phyloP scores from a whole-genome alignment of 768 basidiomycete species.

The Punctularia strigosozonata region DNA sequence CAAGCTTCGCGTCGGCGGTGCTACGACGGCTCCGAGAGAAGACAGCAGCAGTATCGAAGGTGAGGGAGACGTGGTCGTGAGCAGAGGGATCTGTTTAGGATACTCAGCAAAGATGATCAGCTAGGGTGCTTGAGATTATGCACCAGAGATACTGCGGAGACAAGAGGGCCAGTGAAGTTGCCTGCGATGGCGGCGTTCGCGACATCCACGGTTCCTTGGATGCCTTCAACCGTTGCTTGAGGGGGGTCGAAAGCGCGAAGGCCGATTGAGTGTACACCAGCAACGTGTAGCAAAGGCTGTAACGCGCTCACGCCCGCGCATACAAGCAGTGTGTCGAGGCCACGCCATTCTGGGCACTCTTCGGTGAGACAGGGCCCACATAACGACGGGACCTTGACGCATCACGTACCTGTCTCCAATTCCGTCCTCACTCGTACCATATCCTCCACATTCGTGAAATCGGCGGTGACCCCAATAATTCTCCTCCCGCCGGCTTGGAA shows the following conservation, averaged over 20 bases:
- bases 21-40: slow-evolving; percentile 66
- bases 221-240: slow-evolving; percentile 38
- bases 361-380: background rate
- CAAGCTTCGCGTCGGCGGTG: slow-evolving; percentile 76
- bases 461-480: slow-evolving; percentile 42
- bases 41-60: slow-evolving; percentile 76
- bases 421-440: slow-evolving; percentile 46
- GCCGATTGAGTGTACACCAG: slow-evolving; percentile 35
- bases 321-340: slow-evolving; percentile 74
- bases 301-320: slow-evolving; percentile 79
- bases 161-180: slow-evolving; percentile 62
- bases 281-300: slow-evolving; percentile 60
- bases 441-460: slow-evolving; percentile 55
- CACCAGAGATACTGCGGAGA: slow-evolving; percentile 64
- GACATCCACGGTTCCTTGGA: slow-evolving; percentile 46
- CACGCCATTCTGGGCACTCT: slow-evolving; percentile 62
- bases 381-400: background rate
- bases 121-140: slow-evolving; percentile 14
- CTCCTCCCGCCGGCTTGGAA: slow-evolving; percentile 13
- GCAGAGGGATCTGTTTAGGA: slow-evolving; percentile 55
- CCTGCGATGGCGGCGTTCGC: slow-evolving; percentile 43
- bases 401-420: slow-evolving; percentile 41
- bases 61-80: slow-evolving; percentile 46
- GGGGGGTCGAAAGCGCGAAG: slow-evolving; percentile 19
- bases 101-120: background rate